Evolutionary conservation across 176 grass and related monocot species (phyloP), one percentile per base, ranked within the genome.

Genomic region (Poa annua): DNA sequence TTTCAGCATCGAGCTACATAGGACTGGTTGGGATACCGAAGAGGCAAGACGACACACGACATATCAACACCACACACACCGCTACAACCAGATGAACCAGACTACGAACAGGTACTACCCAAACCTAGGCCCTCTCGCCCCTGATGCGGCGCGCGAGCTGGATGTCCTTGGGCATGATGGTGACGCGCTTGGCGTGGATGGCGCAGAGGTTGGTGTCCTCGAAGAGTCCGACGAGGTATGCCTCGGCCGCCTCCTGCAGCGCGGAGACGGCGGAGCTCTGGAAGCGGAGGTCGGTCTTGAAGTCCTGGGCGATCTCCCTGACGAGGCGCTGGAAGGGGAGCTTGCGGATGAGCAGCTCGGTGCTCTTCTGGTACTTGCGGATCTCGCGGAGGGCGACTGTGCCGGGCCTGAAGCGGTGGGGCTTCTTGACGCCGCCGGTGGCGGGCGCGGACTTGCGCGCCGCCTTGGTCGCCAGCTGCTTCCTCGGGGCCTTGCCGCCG

Each of bases 321-420:
- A 93, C 88, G 0, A 93, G 86, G 6, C 88, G 83, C 88, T 93
- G 88, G 88, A 93, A 93, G 2, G 91, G 91, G 4, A 93, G 91
- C 88, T 94, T 94, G 19, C 88, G 88, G 83, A 94, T 94, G 4
- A 94, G 88, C 21, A 94, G 80, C 80, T 94, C 88, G 7, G 88
- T 94, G 86, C 88, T 94, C 88, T 94, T 94, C 86, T 94, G 91
- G 86, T 93, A 93, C 86, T 90, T 93, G 85, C 88, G 88, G 80
- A 93, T 93, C 91, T 88, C 91, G 0, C 91, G 79, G 19, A 93
- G 92, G 0, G 92, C 92, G 19, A 94, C 92, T 70, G 92, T 94
- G 19, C 88, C 92, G 0, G 86, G 92, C 8, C 88, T 57, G 86
- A 91, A 94, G 4, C 88, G 86, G 80, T 94, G 92, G 0, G 92